Evolutionary conservation across 2,329 filamentous ascomycete species (phyloP), one percentile per base, ranked within the genome.

Genomic region (Diplodia sapinea): DNA sequence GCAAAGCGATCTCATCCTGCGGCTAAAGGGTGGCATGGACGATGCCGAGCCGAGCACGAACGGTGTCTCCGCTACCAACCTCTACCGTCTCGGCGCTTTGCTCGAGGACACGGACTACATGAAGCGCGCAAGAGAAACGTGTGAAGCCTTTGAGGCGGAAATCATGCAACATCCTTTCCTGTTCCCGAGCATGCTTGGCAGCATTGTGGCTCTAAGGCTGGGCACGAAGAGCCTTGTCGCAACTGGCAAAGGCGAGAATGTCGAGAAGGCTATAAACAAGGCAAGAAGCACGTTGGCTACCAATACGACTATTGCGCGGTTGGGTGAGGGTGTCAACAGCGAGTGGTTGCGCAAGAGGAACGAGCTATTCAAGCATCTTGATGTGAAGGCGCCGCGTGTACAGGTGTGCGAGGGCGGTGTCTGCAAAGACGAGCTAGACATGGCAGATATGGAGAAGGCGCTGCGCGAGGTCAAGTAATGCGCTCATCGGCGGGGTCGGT

Each of bases 21-120:
- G 94, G 29, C 86, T 97, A 61, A 99, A 99, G 80, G 93, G 96
- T 70, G 95, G 93, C 71, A 97, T 97, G 86, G 95, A 99, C 78
- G 92, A 92, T 5, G 90, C 93, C 1, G 90, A 95, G 69, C 95
- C 95, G 0, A 95, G 93, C 0, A 91, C 92, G 63, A 99, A 99
- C 76, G 93, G 92, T 49, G 87, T 94, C 6, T 91, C 91, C n/a
- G 91, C 92, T 0, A 86, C 87, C 17, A 98, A 98, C 75, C 82
- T 98, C n/a, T 91, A 95, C 79, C 89, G 92, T 0, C 86, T 98
- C 4, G 88, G 88, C 13, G 85, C 85, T 6, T 77, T 96, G 1
- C 83, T 96, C 0, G 86, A 87, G 56, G 88, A 92, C 70, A 81
- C 87, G 1, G 78, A 79, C 2, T 94, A 92, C 74, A 84, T 84